Conservation (phyloP, 2,329 filamentous ascomycete genomes). For the Colletotrichum plurivorum region DNA sequence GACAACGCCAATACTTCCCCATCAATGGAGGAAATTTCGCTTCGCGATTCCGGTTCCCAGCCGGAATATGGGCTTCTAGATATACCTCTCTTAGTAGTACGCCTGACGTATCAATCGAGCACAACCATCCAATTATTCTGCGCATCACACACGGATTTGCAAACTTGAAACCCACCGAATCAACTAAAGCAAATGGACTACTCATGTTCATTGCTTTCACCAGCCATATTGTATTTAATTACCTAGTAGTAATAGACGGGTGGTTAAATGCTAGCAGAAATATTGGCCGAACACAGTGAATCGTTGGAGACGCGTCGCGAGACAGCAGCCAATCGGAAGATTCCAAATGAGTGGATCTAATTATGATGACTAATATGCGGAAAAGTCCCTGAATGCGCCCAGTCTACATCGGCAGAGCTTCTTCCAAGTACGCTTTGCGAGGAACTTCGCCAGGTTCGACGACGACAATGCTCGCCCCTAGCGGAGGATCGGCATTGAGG, state of each 20-base stretch:
- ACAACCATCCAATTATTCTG: constrained; percentile 45
- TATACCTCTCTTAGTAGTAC: constrained; percentile 56
- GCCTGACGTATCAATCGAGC: constrained; percentile 50
- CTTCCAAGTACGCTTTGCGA: constrained; percentile 17
- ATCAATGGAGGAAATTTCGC: constrained; percentile 41
- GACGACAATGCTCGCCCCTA: constrained; percentile 74
- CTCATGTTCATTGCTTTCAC: no score
- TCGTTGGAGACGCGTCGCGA: background rate
- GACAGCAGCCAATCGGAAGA: constrained; percentile 22
- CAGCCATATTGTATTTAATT: background rate
- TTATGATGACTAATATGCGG: constrained; percentile 50
- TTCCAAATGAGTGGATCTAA: constrained; percentile 6
- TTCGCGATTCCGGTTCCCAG: constrained; percentile 44
- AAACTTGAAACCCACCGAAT: background rate
- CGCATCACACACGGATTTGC: background rate
- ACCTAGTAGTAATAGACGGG: no score
- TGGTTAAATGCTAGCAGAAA: no score
- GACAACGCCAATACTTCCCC: constrained; percentile 20
- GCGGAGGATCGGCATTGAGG: constrained; percentile 72
- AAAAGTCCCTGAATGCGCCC: constrained; percentile 45
- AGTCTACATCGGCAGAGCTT: constrained; percentile 13
- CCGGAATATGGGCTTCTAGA: constrained; percentile 53
- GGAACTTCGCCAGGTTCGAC: constrained; percentile 48
- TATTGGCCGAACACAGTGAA: no score
- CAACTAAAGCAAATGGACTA: background rate